Evolutionary conservation across 2,329 filamentous ascomycete species (phyloP), one percentile per base, ranked within the genome.

Genomic region (Phaeophleospora eucalypticola): DNA sequence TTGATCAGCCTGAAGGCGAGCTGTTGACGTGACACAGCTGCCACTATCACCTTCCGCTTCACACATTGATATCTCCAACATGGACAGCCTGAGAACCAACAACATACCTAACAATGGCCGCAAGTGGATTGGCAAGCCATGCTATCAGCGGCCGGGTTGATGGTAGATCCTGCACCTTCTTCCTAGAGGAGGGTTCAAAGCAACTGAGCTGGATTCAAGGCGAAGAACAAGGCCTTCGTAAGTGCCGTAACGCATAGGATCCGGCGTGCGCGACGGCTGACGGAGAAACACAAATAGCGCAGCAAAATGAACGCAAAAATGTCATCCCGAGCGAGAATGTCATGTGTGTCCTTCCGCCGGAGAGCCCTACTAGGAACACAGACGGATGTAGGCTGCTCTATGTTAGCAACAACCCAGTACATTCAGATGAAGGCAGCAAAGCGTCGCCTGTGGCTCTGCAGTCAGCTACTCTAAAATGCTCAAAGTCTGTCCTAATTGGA

Each of bases 131-230:
- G 27, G 27, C 27, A 32, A 8, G n/a, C 27, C 27, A 8, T 32
- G 27, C 27, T 33, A 53, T 45, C 16, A 48, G 55, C 35, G 58
- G 58, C 27, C 45, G 56, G 16, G 45, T 61, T 32, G 57, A 64
- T 39, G 59, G 60, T 1, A 45, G 55, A 20, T 54, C 54, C 3
- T 59, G 54, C 24, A 60, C 46, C 8, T 58, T 61, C 52, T 57
- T n/a, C 43, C 40, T 61, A 61, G 41, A 45, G 46, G n/a, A 46
- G 54, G 24, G 45, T 46, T 27, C 50, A 54, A 9, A 42, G 48
- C 32, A 47, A 18, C 40, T 63, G 33, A 50, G 45, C 33, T 60
- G 55, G 46, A 48, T 47, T 18, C 51, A 58, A 43, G 58, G 55
- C 21, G 46, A 53, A n/a, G n/a, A n/a, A n/a, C n/a, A n/a, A n/a